Evolutionary conservation across 495 filamentous ascomycete species (phyloP).

Genomic region (Trichoderma erinaceum): DNA sequence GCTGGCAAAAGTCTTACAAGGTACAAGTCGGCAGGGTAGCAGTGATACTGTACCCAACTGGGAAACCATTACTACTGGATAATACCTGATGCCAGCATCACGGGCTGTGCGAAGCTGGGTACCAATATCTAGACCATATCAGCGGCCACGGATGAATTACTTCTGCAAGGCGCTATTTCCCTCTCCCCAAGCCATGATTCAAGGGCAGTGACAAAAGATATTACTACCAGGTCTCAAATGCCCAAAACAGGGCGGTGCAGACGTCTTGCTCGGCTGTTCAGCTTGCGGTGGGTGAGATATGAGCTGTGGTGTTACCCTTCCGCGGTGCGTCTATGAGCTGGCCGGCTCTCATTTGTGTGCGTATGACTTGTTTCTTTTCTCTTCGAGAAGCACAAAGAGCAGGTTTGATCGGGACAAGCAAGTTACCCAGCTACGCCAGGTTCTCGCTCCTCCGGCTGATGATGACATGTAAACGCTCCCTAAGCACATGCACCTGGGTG

Average conservation of each 20-base stretch:
- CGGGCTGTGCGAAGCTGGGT: neutral
- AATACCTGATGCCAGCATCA: neutral
- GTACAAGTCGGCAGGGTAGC: neutral
- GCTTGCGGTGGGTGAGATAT: neutral
- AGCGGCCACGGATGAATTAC: too few relatives aligned
- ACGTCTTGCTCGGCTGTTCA: neutral
- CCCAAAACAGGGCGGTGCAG: conserved; percentile 1
- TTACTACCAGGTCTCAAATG: neutral
- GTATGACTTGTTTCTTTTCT: neutral
- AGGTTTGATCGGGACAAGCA: neutral
- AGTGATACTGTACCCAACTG: neutral
- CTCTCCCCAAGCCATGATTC: neutral
- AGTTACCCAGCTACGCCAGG: neutral
- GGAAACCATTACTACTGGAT: neutral
- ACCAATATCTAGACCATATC: neutral
- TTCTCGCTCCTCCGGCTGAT: too few relatives aligned
- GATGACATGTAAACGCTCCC: too few relatives aligned
- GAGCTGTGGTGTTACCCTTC: neutral
- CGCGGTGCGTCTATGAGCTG: neutral
- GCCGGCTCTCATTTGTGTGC: neutral
- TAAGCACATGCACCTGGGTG: too few relatives aligned
- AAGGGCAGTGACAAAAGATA: too few relatives aligned
- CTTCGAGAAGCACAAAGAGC: neutral
- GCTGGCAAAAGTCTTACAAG: neutral
- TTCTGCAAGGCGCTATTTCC: neutral